Evolutionary conservation across 495 filamentous ascomycete species (phyloP).

Genomic region (Podospora fimiseda): DNA sequence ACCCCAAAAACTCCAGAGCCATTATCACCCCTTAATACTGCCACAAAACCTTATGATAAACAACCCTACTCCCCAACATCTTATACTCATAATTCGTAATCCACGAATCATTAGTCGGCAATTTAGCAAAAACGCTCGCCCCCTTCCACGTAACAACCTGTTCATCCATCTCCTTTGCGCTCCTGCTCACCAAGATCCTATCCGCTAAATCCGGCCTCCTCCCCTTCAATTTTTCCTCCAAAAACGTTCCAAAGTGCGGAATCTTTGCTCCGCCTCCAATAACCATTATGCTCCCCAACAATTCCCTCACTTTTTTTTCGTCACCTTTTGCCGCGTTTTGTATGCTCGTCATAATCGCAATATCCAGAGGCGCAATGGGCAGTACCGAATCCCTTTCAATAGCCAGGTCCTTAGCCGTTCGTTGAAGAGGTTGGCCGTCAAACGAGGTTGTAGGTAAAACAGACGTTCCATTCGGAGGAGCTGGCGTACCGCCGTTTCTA

Average conservation of each 20-base stretch:
- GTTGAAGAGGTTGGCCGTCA: slow-evolving; percentile 33
- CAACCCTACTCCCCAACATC: slow-evolving; percentile 66
- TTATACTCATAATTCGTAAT: slow-evolving; percentile 85
- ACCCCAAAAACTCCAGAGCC: too few species aligned
- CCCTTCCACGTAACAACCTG: slow-evolving; percentile 98
- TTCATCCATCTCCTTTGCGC: slow-evolving; percentile 86
- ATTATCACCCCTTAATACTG: slow-evolving; percentile 30
- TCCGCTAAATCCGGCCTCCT: slow-evolving; percentile 65
- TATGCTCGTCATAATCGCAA: slow-evolving; percentile 81
- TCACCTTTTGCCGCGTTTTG: slow-evolving; percentile 79
- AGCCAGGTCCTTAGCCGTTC: slow-evolving; percentile 45
- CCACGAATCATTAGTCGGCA: slow-evolving; percentile 90
- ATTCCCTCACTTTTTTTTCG: slow-evolving; percentile 87
- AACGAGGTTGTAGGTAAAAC: slow-evolving; percentile 10
- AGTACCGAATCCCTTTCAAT: slow-evolving; percentile 74
- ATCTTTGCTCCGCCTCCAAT: slow-evolving; percentile 84
- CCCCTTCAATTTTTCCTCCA: slow-evolving; percentile 73
- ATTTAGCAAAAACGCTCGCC: slow-evolving; percentile 91
- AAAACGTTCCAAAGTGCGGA: slow-evolving; percentile 62
- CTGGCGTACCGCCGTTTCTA: slow-evolving; percentile 44
- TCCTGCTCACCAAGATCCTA: slow-evolving; percentile 80
- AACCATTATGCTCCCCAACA: slow-evolving; percentile 91
- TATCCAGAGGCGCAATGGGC: slow-evolving; percentile 76
- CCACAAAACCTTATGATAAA: slow-evolving; percentile 90
- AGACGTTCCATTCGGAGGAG: slow-evolving; percentile 24